Conservation (phyloP, 2,329 filamentous ascomycete species). For the Podosphaera xanthii region DNA sequence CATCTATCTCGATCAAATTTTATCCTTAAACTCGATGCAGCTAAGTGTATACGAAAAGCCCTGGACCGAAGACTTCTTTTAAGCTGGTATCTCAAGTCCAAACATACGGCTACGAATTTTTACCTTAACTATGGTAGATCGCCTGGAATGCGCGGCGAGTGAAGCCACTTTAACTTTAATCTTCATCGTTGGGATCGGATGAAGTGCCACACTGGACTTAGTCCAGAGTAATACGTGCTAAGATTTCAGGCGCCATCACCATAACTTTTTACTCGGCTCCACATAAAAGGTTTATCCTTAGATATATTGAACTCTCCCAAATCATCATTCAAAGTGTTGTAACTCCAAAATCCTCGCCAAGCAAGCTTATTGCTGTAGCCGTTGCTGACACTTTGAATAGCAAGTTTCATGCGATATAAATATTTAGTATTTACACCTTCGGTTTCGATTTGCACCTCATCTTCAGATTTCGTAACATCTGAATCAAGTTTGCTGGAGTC, state of each 20-base stretch:
- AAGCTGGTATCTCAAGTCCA: no score
- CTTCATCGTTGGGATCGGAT: neutral
- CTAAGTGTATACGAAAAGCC: no score
- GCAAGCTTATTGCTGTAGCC: conserved; percentile 64
- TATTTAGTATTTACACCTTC: conserved; percentile 63
- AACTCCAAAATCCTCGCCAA: conserved; percentile 83
- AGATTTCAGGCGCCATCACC: conserved; percentile 9
- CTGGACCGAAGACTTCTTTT: no score
- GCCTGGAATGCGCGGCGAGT: no score
- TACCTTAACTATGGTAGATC: no score
- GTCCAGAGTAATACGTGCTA: neutral
- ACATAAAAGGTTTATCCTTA: conserved; percentile 43
- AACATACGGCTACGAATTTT: no score
- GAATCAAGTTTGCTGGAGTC: conserved; percentile 12
- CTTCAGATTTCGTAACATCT: conserved; percentile 26
- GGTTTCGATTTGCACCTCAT: conserved; percentile 63
- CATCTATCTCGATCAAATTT: no score
- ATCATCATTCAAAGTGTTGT: conserved; percentile 74
- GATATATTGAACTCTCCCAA: conserved; percentile 56
- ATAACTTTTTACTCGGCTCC: conserved; percentile 42
- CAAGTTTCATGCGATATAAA: conserved; percentile 61
- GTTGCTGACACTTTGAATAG: conserved; percentile 39
- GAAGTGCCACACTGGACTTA: neutral
- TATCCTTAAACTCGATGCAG: no score
- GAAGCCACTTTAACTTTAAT: no score